Conservation (phyloP, 75 land plant genomes). For the Azolla pinnata region DNA sequence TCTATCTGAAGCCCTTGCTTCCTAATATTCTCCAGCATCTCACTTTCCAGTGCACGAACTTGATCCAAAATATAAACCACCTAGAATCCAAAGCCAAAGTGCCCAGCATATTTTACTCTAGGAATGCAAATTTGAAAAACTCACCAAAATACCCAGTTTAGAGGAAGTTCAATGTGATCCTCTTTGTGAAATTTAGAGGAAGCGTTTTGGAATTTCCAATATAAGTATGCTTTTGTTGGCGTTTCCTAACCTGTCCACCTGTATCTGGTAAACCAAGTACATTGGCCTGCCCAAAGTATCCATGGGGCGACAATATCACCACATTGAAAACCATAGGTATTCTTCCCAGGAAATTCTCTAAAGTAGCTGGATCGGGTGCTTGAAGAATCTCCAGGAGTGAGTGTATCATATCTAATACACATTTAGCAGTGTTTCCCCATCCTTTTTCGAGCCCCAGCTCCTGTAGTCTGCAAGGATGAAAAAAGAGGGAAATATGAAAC, state of each 20-base stretch:
- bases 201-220: too few relatives aligned
- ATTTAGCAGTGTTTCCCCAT: slow-evolving; percentile 46
- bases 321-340: slow-evolving; percentile 58
- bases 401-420: slow-evolving; percentile 38
- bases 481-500: too few relatives aligned
- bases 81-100: slow-evolving; percentile 21
- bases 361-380: slow-evolving; percentile 48
- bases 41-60: slow-evolving; percentile 77
- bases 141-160: too few relatives aligned
- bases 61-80: slow-evolving; percentile 89
- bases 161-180: too few relatives aligned
- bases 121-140: not conserved
- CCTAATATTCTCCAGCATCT: slow-evolving; percentile 47
- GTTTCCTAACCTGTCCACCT: slow-evolving; percentile 45
- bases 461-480: slow-evolving; percentile 42
- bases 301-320: slow-evolving; percentile 57
- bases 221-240: too few relatives aligned
- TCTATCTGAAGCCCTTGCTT: slow-evolving; percentile 50
- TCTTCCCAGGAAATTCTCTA: slow-evolving; percentile 43
- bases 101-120: not conserved
- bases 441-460: slow-evolving; percentile 88
- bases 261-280: slow-evolving; percentile 62
- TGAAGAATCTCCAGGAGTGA: slow-evolving; percentile 44
- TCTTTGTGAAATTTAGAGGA: too few relatives aligned
- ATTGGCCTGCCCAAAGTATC: slow-evolving; percentile 61